Evolutionary conservation across 805 yeast species (phyloP).

Genomic region (Lipomyces starkeyi): DNA sequence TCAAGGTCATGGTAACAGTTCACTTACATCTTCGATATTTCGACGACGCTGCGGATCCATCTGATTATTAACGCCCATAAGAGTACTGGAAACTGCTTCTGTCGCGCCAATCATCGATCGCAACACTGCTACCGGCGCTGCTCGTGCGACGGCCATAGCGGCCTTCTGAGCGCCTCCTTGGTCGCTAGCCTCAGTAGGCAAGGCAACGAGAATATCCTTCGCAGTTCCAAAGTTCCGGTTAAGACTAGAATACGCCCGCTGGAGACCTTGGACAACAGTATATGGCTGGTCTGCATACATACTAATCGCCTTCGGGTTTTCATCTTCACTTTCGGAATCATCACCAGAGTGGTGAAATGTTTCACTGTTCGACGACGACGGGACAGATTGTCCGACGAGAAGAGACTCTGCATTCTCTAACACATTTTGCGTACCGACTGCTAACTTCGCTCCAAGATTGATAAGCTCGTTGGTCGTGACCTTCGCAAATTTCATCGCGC

Average conservation of each 20-base stretch:
- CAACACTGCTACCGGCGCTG: slow-evolving; percentile 79
- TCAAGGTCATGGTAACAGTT: not conserved
- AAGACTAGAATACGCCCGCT: slow-evolving; percentile 73
- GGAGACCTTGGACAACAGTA: slow-evolving; percentile 71
- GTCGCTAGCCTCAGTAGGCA: slow-evolving; percentile 67
- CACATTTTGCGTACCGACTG: slow-evolving; percentile 84
- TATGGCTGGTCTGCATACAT: slow-evolving; percentile 85
- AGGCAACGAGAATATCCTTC: slow-evolving; percentile 61
- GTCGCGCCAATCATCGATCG: slow-evolving; percentile 92
- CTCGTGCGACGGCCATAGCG: slow-evolving; percentile 68
- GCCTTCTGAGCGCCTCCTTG: slow-evolving; percentile 71
- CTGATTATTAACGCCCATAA: slow-evolving; percentile 83
- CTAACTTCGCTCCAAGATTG: slow-evolving; percentile 80
- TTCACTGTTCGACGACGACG: slow-evolving; percentile 18
- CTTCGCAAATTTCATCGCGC: slow-evolving; percentile 72
- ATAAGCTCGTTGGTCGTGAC: slow-evolving; percentile 81
- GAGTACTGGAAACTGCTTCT: slow-evolving; percentile 81
- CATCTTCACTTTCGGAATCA: slow-evolving; percentile 46
- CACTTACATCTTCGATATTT: slow-evolving; percentile 58
- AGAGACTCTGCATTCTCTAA: slow-evolving; percentile 80
- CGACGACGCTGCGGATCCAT: slow-evolving; percentile 68
- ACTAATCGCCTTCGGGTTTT: slow-evolving; percentile 57
- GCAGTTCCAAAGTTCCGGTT: slow-evolving; percentile 73
- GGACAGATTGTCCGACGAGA: slow-evolving; percentile 61
- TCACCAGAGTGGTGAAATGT: slow-evolving; percentile 27